Base-by-base conservation (phyloP, 2,329 filamentous ascomycete species). In the Exophiala mesophila region DNA sequence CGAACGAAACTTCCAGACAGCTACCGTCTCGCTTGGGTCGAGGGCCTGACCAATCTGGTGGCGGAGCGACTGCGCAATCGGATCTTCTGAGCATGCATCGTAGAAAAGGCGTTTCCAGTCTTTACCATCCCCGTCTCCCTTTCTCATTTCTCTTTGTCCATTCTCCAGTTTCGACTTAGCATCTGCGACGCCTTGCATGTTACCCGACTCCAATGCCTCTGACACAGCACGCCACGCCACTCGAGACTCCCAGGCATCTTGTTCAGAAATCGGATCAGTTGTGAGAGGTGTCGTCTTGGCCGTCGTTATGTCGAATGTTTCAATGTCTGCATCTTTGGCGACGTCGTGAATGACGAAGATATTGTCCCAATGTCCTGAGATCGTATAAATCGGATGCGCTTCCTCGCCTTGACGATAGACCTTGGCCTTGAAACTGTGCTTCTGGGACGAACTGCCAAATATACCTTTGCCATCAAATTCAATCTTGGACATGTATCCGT, bases 121-220 rank as follows among this genome's bases (percentile, higher is more conserved):
- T 31, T 76, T 75, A 15, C 81, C 81, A 55, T 88, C 85, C 57
- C 78, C 79, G 63, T 96, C 89, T 58, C 78, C 72, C 61, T 78
- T 77, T 51, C 89, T 80, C 67, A 80, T 73, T 63, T 77, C 86
- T 10, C 88, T 80, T 71, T 97, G 90, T 24, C 82, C 80, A 55
- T 88, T 86, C 66, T 97, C 92, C 52, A 97, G 94, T 65, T 87
- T 86, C 44, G 77, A 77, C 72, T 97, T 97, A 62, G 94, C 86
- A 10, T 68, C 60, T 2, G 80, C 80, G 1, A 88, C 87, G 3
- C 76, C 69, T 55, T 95, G 87, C 77, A 96, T 87, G 63, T 96
- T 87, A 44, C 88, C 85, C 54, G 76, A 78, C 43, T 78, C 74
- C 56, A 97, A 92, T 34, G 82, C 88, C 20, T 78, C 77, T 1